Evolutionary conservation across 192 early-diverging fungal genomes (phyloP).

Genomic region (Dissophora globulifera): DNA sequence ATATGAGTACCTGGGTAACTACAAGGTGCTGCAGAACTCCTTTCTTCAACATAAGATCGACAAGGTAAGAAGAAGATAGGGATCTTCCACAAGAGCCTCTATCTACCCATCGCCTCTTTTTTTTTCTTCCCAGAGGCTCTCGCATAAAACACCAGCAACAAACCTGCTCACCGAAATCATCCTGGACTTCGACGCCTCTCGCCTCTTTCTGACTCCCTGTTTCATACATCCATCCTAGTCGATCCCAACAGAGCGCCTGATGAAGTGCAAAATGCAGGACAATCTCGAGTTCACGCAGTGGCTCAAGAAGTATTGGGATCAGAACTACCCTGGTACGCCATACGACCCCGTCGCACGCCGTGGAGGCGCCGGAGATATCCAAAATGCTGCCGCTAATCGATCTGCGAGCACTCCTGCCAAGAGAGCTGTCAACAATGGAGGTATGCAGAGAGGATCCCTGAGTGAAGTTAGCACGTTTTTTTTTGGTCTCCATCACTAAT

Average conservation of each 20-base stretch:
- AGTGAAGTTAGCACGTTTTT: too few species aligned
- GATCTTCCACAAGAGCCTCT: too few species aligned
- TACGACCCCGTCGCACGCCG: conserved; percentile 89
- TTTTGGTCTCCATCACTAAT: too few species aligned
- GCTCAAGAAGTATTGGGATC: conserved; percentile 92
- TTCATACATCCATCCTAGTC: too few species aligned
- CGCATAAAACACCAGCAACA: too few species aligned
- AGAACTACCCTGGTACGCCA: conserved; percentile 77
- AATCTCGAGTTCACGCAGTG: conserved; percentile 99
- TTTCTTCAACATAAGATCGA: conserved; percentile 92
- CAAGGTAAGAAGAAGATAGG: too few species aligned
- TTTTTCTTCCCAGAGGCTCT: too few species aligned
- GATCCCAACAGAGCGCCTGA: conserved; percentile 88
- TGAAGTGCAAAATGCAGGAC: conserved; percentile 98
- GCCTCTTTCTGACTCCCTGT: too few species aligned
- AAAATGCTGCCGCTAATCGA: conserved; percentile 41
- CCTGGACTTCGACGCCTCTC: too few species aligned
- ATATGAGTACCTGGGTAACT: conserved; percentile 96
- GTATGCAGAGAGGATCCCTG: conserved; percentile 11
- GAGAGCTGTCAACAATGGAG: conserved; percentile 51
- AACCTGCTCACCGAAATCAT: too few species aligned
- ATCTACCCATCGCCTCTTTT: too few species aligned
- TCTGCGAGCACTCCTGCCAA: conserved; percentile 36
- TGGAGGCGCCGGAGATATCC: conserved; percentile 39
- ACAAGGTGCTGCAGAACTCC: conserved; percentile 88